Conservation (phyloP, 805 yeast genomes). For the Danielia reshetovae region DNA sequence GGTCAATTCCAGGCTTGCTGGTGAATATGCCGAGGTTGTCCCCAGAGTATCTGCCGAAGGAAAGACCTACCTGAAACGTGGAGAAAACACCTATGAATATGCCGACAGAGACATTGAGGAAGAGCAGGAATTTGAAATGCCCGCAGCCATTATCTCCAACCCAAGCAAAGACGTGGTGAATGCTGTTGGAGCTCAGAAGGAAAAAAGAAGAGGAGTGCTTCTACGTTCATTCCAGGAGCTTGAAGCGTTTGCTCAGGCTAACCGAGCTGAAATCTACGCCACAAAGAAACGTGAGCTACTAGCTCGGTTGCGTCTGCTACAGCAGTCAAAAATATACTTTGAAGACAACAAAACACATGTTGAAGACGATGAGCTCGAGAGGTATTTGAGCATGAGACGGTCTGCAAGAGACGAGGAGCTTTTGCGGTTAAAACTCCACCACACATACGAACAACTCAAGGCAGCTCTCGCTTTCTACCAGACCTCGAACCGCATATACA, state of each 20-base stretch:
- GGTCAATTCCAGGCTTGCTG: slow-evolving; percentile 1
- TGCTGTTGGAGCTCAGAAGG: slow-evolving; percentile 18
- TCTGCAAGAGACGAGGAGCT: slow-evolving; percentile 30
- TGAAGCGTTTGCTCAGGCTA: slow-evolving; percentile 12
- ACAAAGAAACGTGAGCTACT: slow-evolving; percentile 23
- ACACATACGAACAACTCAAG: slow-evolving; percentile 31
- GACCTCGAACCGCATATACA: slow-evolving; percentile 34
- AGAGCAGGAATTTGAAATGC: neutral
- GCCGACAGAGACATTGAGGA: neutral
- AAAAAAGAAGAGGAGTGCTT: slow-evolving; percentile 22
- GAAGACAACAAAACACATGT: slow-evolving; percentile 13
- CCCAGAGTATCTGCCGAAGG: slow-evolving; percentile 1
- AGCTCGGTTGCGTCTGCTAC: slow-evolving; percentile 21
- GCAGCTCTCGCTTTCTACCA: slow-evolving; percentile 31
- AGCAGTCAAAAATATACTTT: slow-evolving; percentile 23
- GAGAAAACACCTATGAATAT: neutral
- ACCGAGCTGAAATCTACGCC: slow-evolving; percentile 20
- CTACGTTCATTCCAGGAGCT: slow-evolving; percentile 14
- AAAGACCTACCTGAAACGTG: neutral
- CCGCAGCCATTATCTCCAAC: neutral
- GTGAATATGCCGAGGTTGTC: slow-evolving; percentile 1
- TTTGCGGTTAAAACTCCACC: slow-evolving; percentile 26
- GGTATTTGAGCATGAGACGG: slow-evolving; percentile 17
- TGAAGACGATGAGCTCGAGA: slow-evolving; percentile 27
- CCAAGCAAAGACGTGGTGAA: slow-evolving; percentile 12